These are phyloP conservation scores for Fusarium hostae DNA, from an alignment of 2,329 filamentous ascomycete genomes.

Conservation along the genomic window DNA sequence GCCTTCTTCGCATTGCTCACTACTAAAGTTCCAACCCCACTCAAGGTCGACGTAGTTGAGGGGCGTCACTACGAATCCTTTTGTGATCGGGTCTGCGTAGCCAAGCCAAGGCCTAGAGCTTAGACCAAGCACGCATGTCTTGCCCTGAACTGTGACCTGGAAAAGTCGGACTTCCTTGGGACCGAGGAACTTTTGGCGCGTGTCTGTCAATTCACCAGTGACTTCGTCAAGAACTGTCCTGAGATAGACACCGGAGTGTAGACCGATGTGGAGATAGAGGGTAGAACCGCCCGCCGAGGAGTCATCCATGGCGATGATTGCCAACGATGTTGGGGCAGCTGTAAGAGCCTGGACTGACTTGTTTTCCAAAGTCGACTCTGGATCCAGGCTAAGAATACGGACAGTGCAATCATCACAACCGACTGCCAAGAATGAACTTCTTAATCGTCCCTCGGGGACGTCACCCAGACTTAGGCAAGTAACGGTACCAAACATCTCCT, in stretches of 20 bases:
- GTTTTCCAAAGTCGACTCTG: conserved; percentile 89
- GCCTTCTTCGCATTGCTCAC: conserved; percentile 91
- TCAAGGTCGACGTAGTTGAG: conserved; percentile 88
- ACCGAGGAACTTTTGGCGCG: conserved; percentile 91
- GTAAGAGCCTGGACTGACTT: conserved; percentile 95
- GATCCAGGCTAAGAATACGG: conserved; percentile 88
- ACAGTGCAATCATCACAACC: conserved; percentile 98
- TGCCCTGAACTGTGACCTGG: conserved; percentile 86
- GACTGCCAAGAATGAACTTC: conserved; percentile 93
- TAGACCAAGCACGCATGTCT: conserved; percentile 86
- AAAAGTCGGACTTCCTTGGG: conserved; percentile 91
- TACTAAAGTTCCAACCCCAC: conserved; percentile 97
- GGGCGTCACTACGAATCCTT: conserved; percentile 91
- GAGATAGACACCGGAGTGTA: conserved; percentile 95
- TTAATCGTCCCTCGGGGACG: conserved; percentile 86
- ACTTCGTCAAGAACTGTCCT: conserved; percentile 94
- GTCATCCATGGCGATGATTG: conserved; percentile 96
- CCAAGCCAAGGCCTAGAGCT: conserved; percentile 97
- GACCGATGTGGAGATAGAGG: conserved; percentile 93
- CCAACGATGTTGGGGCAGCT: conserved; percentile 86
- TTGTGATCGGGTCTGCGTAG: conserved; percentile 88
- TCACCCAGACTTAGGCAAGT: conserved; percentile 94
- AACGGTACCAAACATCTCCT: conserved; percentile 94
- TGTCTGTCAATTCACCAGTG: conserved; percentile 95
- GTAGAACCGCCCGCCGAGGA: conserved; percentile 89